Percentiles rank a stretch among this genome's conserved stretches.
These are phyloP conservation scores for Pseudomonodictys pantanalensis DNA, from an alignment of 495 filamentous ascomycete species.

Conservation along the genomic window DNA sequence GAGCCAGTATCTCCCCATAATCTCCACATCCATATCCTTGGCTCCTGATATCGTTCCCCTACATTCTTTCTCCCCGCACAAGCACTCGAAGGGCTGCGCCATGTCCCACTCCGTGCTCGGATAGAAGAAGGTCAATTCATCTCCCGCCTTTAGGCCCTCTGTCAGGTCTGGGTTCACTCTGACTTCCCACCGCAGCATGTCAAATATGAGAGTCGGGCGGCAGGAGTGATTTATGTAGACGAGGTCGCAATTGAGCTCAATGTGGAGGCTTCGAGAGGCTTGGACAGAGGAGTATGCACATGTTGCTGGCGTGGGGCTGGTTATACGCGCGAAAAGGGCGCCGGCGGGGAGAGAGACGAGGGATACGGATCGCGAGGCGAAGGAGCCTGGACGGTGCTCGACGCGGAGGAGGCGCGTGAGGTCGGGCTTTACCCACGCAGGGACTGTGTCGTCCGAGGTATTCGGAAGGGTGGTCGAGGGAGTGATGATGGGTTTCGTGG, in stretches of 20 bases:
- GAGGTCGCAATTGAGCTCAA: slow-evolving; percentile 72
- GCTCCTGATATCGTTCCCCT: slow-evolving; percentile 55
- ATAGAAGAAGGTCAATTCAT: slow-evolving; percentile 76
- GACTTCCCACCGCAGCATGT: slow-evolving; percentile 62
- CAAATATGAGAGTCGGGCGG: slow-evolving; percentile 67
- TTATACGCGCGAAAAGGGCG: slow-evolving; percentile 59
- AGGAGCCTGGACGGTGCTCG: slow-evolving; percentile 45
- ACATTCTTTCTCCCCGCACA: slow-evolving; percentile 53
- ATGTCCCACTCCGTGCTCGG: slow-evolving; percentile 74
- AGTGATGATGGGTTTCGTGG: slow-evolving; percentile 16
- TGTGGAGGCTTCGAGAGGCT: slow-evolving; percentile 57
- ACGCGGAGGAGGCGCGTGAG: slow-evolving; percentile 52
- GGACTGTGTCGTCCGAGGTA: slow-evolving; percentile 4
- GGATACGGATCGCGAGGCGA: slow-evolving; percentile 61
- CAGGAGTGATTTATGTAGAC: slow-evolving; percentile 77
- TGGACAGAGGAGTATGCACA: slow-evolving; percentile 69
- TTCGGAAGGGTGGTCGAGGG: slow-evolving; percentile 11
- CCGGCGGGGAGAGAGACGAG: slow-evolving; percentile 61
- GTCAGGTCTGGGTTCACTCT: slow-evolving; percentile 44
- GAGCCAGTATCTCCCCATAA: slow-evolving; percentile 51
- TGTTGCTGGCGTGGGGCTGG: slow-evolving; percentile 41
- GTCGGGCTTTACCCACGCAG: slow-evolving; percentile 39
- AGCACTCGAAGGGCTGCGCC: slow-evolving; percentile 69
- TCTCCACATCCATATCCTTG: slow-evolving; percentile 47
- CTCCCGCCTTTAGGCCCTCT: slow-evolving; percentile 50